These are phyloP conservation scores for Huntiella decipiens DNA, from an alignment of 2,329 filamentous ascomycete species.

Conservation along the genomic window DNA sequence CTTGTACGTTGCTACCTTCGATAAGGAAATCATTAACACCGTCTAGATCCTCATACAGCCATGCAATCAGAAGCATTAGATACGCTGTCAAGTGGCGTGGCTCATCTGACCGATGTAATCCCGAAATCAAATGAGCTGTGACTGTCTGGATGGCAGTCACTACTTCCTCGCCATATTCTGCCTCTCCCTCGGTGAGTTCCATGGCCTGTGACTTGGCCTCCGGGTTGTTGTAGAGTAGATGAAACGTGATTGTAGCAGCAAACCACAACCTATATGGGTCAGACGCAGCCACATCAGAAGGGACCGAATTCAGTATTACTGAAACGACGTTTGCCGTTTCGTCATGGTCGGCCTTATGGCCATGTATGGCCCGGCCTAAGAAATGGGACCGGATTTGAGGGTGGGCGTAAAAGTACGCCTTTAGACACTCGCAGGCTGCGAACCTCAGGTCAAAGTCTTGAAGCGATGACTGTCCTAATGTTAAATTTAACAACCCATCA, in stretches of 20 bases:
- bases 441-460: slow-evolving; percentile 62
- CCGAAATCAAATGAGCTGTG: slow-evolving; percentile 66
- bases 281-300: slow-evolving; percentile 33
- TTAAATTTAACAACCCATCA: slow-evolving; percentile 72
- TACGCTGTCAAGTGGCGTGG: slow-evolving; percentile 67
- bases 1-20: slow-evolving; percentile 84
- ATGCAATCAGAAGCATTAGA: slow-evolving; percentile 70
- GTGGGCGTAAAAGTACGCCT: slow-evolving; percentile 79
- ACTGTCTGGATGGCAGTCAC: slow-evolving; percentile 85
- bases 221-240: slow-evolving; percentile 62
- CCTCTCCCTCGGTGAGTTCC: slow-evolving; percentile 73
- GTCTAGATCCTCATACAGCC: slow-evolving; percentile 82
- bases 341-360: slow-evolving; percentile 57
- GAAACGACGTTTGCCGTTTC: slow-evolving; percentile 79
- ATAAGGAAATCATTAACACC: slow-evolving; percentile 84
- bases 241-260: slow-evolving; percentile 68
- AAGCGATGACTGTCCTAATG: slow-evolving; percentile 46
- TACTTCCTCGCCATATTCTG: slow-evolving; percentile 77
- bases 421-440: slow-evolving; percentile 75
- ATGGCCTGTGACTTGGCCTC: slow-evolving; percentile 65
- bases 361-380: slow-evolving; percentile 70
- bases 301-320: slow-evolving; percentile 52
- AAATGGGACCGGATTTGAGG: slow-evolving; percentile 70
- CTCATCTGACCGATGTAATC: slow-evolving; percentile 58
- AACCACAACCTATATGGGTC: slow-evolving; percentile 88